These are phyloP conservation scores for Starmera caribaea DNA, from an alignment of 805 yeast species.

Conservation along the genomic window DNA sequence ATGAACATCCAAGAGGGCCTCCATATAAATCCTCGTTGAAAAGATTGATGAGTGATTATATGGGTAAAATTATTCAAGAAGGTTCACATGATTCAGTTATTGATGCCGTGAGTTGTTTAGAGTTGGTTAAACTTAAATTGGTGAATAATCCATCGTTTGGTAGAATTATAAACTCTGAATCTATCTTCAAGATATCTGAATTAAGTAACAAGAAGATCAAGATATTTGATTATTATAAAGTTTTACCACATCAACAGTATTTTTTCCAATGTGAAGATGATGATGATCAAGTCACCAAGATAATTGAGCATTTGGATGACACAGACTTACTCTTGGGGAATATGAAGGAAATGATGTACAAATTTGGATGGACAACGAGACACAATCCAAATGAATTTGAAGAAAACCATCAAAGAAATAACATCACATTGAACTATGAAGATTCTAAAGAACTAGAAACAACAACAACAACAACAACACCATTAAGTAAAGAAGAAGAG, in stretches of 20 bases:
- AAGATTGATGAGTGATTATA: conserved; percentile 50
- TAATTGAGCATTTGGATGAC: conserved; percentile 12
- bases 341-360: conserved; percentile 49
- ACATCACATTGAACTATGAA: conserved; percentile 1
- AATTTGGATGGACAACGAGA: conserved; percentile 21
- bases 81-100: conserved; percentile 81
- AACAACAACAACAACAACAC: neutral
- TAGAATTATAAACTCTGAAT: conserved; percentile 29
- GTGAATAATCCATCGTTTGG: conserved; percentile 64
- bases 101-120: conserved; percentile 75
- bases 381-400: conserved; percentile 1
- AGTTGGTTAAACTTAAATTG: conserved; percentile 61
- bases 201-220: conserved; percentile 20
- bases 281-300: conserved; percentile 41
- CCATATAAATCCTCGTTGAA: conserved; percentile 73
- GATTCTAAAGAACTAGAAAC: neutral
- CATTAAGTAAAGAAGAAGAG: neutral
- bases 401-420: neutral
- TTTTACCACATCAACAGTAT: conserved; percentile 14
- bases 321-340: conserved; percentile 42
- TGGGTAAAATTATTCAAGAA: conserved; percentile 54
- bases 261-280: conserved; percentile 44
- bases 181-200: conserved; percentile 30
- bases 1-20: conserved; percentile 75
- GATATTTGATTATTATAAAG: conserved; percentile 24